phyloP scores from a whole-genome alignment of 106 monocot species.

The Allium sativum region DNA sequence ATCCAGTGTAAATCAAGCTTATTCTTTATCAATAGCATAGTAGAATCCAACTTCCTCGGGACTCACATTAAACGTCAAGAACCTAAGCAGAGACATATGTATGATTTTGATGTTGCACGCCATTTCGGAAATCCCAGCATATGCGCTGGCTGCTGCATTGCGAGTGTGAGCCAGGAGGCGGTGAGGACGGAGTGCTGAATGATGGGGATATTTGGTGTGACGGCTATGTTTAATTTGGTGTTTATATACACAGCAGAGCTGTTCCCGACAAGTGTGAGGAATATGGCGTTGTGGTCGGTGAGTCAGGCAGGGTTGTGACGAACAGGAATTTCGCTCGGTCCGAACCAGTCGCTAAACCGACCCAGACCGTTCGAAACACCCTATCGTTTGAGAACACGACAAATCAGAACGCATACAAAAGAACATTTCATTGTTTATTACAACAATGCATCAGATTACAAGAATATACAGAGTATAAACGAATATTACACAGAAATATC shows the following conservation, averaged over 20 bases:
- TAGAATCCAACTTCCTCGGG: conserved; percentile 15
- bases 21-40: no score
- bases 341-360: no score
- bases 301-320: conserved; percentile 58
- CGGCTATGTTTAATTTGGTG: conserved; percentile 66
- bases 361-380: no score
- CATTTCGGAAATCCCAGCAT: conserved; percentile 12
- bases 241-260: conserved; percentile 71
- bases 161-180: not conserved
- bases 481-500: no score
- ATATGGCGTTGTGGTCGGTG: conserved; percentile 49
- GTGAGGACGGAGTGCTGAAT: conserved; percentile 49
- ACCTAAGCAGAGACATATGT: conserved; percentile 3
- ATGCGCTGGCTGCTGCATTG: conserved; percentile 10
- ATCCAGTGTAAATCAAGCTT: no score
- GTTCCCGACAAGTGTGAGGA: conserved; percentile 84
- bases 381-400: no score
- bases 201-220: conserved; percentile 63
- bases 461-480: no score
- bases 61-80: conserved; percentile 13
- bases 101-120: conserved; percentile 11
- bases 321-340: no score
- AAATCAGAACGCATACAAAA: no score
- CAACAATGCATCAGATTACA: no score
- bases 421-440: no score